Evolutionary conservation across 108 stramenopile genomes (phyloP).

Genomic region (Fistulifera solaris): DNA sequence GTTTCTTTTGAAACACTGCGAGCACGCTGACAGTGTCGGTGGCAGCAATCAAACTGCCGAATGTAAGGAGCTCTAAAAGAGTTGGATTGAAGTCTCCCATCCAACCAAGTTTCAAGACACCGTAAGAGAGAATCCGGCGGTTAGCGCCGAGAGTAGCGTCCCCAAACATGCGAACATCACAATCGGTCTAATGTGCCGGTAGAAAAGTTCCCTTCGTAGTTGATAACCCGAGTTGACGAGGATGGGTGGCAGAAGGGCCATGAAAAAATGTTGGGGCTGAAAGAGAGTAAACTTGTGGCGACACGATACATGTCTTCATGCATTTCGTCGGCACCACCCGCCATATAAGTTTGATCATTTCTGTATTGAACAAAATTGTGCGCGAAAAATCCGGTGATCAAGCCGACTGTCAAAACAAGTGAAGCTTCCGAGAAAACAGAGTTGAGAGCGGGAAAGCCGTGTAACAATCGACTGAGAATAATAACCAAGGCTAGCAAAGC

Average conservation of each 20-base stretch:
- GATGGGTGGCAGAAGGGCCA: constrained; percentile 74
- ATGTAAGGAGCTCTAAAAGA: constrained; percentile 54
- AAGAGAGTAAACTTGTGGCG: constrained; percentile 25
- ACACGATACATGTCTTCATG: constrained; percentile 1
- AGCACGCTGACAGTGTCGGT: constrained; percentile 78
- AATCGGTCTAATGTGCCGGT: constrained; percentile 51
- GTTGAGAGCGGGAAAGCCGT: constrained; percentile 20
- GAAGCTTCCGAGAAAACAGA: constrained; percentile 53
- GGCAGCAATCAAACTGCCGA: constrained; percentile 71
- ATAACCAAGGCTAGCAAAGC: constrained; percentile 30
- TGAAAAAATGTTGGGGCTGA: constrained; percentile 64
- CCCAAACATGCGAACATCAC: constrained; percentile 56
- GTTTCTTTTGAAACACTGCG: constrained; percentile 52
- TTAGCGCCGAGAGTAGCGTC: constrained; percentile 43
- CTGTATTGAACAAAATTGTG: constrained; percentile 9
- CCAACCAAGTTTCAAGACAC: constrained; percentile 11
- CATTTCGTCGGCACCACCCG: neutral
- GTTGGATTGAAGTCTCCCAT: constrained; percentile 31
- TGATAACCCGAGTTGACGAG: constrained; percentile 77
- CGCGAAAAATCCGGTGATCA: constrained; percentile 28
- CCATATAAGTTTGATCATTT: neutral
- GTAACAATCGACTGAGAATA: constrained; percentile 23
- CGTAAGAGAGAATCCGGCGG: constrained; percentile 39
- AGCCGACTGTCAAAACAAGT: constrained; percentile 50
- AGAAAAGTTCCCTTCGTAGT: constrained; percentile 48